phyloP scores from a whole-genome alignment of 139 green algal genomes.

The Volvox africanus region DNA sequence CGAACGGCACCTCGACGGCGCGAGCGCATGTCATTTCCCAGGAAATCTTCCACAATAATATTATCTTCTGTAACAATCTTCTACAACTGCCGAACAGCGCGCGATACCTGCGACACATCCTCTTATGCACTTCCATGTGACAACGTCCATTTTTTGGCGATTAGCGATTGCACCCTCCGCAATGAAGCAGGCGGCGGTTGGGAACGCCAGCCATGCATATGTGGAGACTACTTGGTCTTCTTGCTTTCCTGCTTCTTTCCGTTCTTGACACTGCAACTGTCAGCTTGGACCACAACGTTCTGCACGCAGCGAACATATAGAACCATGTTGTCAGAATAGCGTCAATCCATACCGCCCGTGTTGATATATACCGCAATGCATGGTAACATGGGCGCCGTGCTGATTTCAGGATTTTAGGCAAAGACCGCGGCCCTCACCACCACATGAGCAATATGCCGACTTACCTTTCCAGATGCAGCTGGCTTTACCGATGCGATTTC shows the following conservation, averaged over 20 bases:
- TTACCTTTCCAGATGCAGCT: neutral
- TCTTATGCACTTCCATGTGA: neutral
- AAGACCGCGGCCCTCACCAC: no score
- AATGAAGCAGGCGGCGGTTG: neutral
- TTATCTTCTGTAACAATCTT: no score
- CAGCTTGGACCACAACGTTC: conserved; percentile 10
- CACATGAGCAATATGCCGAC: neutral
- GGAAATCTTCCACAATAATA: no score
- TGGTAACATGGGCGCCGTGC: no score
- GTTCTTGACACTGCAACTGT: conserved; percentile 1
- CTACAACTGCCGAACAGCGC: no score
- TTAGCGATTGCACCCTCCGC: neutral
- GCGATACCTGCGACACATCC: no score
- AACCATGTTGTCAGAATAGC: neutral
- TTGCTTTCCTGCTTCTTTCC: conserved; percentile 32
- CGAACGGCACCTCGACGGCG: no score
- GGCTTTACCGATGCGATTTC: neutral
- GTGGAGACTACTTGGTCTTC: neutral
- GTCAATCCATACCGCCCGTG: no score
- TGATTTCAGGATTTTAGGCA: no score
- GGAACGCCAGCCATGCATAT: neutral
- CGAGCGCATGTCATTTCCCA: no score
- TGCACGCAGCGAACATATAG: neutral
- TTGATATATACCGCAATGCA: no score
- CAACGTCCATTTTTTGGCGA: neutral